Evolutionary conservation across 2,329 filamentous ascomycete species (phyloP), one percentile per base, ranked within the genome.

Genomic region (Leptographium procerum): DNA sequence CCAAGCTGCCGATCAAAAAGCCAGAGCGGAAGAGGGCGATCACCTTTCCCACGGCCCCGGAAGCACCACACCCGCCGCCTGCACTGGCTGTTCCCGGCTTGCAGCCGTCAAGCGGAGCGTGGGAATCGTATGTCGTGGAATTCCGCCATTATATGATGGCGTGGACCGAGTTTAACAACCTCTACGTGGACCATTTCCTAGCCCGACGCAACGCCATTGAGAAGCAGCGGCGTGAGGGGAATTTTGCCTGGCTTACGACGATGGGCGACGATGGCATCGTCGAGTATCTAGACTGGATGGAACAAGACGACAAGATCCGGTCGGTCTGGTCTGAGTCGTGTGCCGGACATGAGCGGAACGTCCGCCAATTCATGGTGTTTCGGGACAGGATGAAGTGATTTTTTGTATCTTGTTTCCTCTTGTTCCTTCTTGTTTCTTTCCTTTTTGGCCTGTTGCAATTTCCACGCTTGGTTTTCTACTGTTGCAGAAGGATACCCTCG

Each of bases 281-380:
- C 19, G 77, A 80, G 58, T 90, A 90, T 67, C 68, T 82, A 59
- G 72, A 72, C 43, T 82, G 80, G 67, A 70, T 86, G 58, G 78
- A 80, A 63, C 81, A 88, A 69, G 87, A 91, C 66, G 78, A 83
- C 62, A 73, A 75, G 53, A 80, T 88, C 6, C 75, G 84, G 58
- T 75, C 75, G 65, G 77, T 79, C 58, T 89, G 87, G 85, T 71
- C 71, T 33, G 69, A 77, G 10, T 81, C 81, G 9, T 82, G 79
- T 61, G 78, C 82, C 50, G 77, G 77, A 60, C 87, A 91, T 66
- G 77, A 81, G 59, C 69, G 75, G 59, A 77, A 78, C 11, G 72
- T 89, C 59, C 73, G 77, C 63, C 78, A 82, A 63, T 87, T 84
- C 65, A 73, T 79, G 69, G 75, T 68, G 31, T 73, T 74, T 60